Base-by-base conservation (phyloP, 176 grass and related monocot genomes). In the Typha latifolia region DNA sequence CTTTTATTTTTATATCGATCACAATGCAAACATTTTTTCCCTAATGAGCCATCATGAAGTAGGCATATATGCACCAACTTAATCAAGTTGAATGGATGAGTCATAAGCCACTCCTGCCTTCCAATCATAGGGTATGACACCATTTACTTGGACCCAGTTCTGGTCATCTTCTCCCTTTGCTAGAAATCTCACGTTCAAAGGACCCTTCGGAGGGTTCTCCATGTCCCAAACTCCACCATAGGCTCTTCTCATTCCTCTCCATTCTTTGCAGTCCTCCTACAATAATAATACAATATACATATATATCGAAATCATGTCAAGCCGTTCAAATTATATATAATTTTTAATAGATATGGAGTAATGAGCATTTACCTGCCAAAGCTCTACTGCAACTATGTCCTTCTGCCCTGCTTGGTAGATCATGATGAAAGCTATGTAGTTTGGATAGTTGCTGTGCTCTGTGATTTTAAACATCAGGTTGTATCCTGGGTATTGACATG, bases 401-500 rank as follows among this genome's bases (percentile, higher is more conserved):
- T 43, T 43, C 37, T 43, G 37, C 8, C 37, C 37, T 43, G 37
- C 5, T 43, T 43, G 37, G 37, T 43, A 11, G 37, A 43, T 43
- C 9, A 43, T 4, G 8, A 61, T 61, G 57, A 61, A 12, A 8
- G 57, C 57, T 23, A 61, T 12, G 21, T 26, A 61, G 21, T 61
- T 3, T 4, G 57, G 57, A 7, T 12, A 61, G 20, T 61, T 61
- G 57, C 57, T 61, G 1, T 61, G 57, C 23, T 61, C 21, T 26
- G 57, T 61, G 21, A 61, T 6, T 7, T 61, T 24, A 61, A 61
- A 4, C 57, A 61, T 61, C 57, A 61, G 12, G 23, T 61, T 26
- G 57, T 61, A 26, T 61, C 57, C 57, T 61, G 57, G 57, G 57
- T 61, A 61, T 61, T 26, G 8, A 26, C 57, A 61, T 12, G 57